Percentiles rank a stretch among this genome's conserved stretches.
Conservation (phyloP, 805 yeast genomes). For the Yarrowia sp. region DNA sequence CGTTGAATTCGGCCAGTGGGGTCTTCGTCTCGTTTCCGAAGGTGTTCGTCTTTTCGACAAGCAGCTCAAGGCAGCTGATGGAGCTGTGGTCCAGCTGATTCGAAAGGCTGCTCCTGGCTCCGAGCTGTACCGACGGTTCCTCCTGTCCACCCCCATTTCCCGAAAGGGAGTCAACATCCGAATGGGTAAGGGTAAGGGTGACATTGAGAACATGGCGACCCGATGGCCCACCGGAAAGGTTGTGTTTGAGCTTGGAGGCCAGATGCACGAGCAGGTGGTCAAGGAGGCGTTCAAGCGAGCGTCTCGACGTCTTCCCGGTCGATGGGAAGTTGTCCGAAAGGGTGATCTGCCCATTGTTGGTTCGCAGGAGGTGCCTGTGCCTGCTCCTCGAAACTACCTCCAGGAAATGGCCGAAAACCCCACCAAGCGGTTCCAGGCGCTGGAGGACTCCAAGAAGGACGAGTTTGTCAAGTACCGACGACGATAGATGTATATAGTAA, state of each 20-base stretch:
- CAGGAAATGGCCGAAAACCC: slow-evolving; percentile 58
- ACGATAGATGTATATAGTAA: slow-evolving; percentile 42
- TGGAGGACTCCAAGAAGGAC: slow-evolving; percentile 48
- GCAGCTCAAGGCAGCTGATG: slow-evolving; percentile 88
- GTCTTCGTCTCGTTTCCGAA: slow-evolving; percentile 81
- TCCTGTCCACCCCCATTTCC: slow-evolving; percentile 85
- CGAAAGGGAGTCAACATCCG: slow-evolving; percentile 97
- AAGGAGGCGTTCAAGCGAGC: slow-evolving; percentile 87
- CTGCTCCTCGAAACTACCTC: slow-evolving; percentile 50
- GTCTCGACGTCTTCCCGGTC: slow-evolving; percentile 87
- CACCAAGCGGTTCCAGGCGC: slow-evolving; percentile 57
- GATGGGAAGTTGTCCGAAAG: slow-evolving; percentile 74
- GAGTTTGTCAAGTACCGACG: slow-evolving; percentile 61
- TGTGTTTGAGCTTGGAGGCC: slow-evolving; percentile 73
- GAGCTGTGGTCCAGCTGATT: slow-evolving; percentile 75
- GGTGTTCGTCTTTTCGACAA: slow-evolving; percentile 83
- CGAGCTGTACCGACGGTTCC: slow-evolving; percentile 70
- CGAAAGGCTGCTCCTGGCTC: slow-evolving; percentile 65
- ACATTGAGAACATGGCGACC: slow-evolving; percentile 94
- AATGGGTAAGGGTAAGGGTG: slow-evolving; percentile 99
- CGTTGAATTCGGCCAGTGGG: slow-evolving; percentile 75
- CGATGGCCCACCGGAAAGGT: slow-evolving; percentile 95
- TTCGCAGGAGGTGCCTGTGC: slow-evolving; percentile 49
- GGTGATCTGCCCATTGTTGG: slow-evolving; percentile 70
- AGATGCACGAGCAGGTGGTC: slow-evolving; percentile 84